A percentile compares a stretch with the other conserved stretches of the same genome.
phyloP scores from a whole-genome alignment of 1,139 yeast genomes.

The Kluyveromyces sp. region DNA sequence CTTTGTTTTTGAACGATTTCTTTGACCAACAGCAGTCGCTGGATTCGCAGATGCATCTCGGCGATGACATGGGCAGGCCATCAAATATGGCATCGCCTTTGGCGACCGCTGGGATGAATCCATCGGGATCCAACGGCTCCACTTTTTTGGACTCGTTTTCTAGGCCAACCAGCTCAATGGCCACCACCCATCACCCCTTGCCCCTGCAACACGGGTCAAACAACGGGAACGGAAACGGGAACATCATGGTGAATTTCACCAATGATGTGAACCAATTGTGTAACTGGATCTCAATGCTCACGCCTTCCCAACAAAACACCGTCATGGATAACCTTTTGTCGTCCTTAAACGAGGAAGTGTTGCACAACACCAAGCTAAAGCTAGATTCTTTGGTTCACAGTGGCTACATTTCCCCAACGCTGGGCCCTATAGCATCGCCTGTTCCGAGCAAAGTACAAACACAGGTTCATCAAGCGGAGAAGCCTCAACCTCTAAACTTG shows the following conservation, averaged over 20 bases:
- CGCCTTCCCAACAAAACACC: conserved; percentile 48
- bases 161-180: conserved; percentile 31
- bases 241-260: conserved; percentile 35
- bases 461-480: conserved; percentile 16
- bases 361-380: conserved; percentile 41
- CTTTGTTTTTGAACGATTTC: conserved; percentile 20
- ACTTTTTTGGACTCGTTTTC: conserved; percentile 29
- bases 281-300: conserved; percentile 54
- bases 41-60: conserved; percentile 10
- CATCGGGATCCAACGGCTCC: conserved; percentile 13
- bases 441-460: conserved; percentile 13
- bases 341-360: conserved; percentile 42
- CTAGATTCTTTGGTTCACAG: conserved; percentile 25
- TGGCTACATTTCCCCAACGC: conserved; percentile 28
- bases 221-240: conserved; percentile 15
- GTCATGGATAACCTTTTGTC: conserved; percentile 54
- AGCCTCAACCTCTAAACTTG: conserved; percentile 32
- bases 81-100: conserved; percentile 24
- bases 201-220: conserved; percentile 10
- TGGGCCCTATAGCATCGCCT: conserved; percentile 24
- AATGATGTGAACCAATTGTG: conserved; percentile 46
- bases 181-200: conserved; percentile 13
- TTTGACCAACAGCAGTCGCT: conserved; percentile 18
- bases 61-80: conserved; percentile 19
- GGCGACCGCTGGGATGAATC: conserved; percentile 17